Percentiles rank a stretch among this genome's conserved stretches.
Evolutionary conservation across 2,329 filamentous ascomycete genomes (phyloP).

Genomic region (Colletotrichum agaves): DNA sequence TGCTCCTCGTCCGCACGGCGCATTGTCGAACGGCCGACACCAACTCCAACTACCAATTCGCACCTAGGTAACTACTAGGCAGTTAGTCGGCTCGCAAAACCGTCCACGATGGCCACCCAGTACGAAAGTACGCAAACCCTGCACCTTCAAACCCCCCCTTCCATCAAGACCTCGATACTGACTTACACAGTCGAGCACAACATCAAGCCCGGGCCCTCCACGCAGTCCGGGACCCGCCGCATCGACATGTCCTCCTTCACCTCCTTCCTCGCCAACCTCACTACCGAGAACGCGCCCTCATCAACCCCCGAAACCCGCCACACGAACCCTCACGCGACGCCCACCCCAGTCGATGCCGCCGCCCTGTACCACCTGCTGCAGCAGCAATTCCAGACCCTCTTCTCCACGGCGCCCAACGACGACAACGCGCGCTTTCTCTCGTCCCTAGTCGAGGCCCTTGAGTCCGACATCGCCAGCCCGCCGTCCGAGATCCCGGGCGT

Average conservation of each 20-base stretch:
- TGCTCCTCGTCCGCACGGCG: not conserved
- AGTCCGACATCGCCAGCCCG: constrained; percentile 62
- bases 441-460: constrained; percentile 58
- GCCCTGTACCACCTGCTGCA: constrained; percentile 68
- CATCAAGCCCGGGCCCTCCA: constrained; percentile 58
- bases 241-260: constrained; percentile 73
- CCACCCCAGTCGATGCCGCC: constrained; percentile 68
- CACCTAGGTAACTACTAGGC: no score
- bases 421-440: constrained; percentile 63
- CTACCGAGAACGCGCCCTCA: constrained; percentile 45
- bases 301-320: constrained; percentile 40
- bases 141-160: constrained; percentile 3
- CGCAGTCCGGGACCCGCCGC: constrained; percentile 60
- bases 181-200: constrained; percentile 69
- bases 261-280: constrained; percentile 66
- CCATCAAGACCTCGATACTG: not conserved
- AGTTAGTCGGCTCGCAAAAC: not conserved
- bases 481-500: constrained; percentile 65
- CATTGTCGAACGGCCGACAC: not conserved
- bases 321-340: constrained; percentile 67
- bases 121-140: constrained; percentile 60
- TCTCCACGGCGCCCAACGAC: constrained; percentile 57
- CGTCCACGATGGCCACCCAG: constrained; percentile 61
- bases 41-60: not conserved
- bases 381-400: constrained; percentile 66